Evolutionary conservation across 1,284 basidiomycete species (phyloP).

Genomic region (Cronartium quercuum): DNA sequence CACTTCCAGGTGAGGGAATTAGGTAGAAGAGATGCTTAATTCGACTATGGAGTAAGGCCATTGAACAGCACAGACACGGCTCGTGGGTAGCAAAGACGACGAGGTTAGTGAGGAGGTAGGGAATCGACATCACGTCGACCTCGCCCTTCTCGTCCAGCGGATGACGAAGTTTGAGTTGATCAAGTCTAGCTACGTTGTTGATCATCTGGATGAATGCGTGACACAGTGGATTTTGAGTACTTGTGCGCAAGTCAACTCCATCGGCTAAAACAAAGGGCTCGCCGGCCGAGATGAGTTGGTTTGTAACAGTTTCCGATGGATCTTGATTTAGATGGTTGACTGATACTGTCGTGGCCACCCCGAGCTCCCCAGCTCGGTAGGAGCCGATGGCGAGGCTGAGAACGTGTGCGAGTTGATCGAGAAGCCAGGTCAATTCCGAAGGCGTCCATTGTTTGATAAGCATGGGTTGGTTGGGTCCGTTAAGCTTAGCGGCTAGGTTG

Average conservation of each 20-base stretch:
- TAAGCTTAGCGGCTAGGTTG: background rate
- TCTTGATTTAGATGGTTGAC: background rate
- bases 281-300: background rate
- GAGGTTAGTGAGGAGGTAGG: constrained; percentile 73
- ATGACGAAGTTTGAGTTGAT: constrained; percentile 39
- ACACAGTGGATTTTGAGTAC: constrained; percentile 66
- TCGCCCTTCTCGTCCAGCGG: background rate
- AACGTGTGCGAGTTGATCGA: background rate
- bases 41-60: constrained; percentile 84
- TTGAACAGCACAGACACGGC: constrained; percentile 90
- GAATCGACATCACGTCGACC: constrained; percentile 39
- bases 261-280: constrained; percentile 47
- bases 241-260: constrained; percentile 64
- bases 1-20: constrained; percentile 60
- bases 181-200: constrained; percentile 53
- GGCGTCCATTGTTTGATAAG: constrained; percentile 3
- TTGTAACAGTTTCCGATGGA: background rate
- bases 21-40: constrained; percentile 76
- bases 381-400: background rate
- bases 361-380: background rate
- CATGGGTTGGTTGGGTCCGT: constrained; percentile 2
- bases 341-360: background rate
- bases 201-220: constrained; percentile 75
- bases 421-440: background rate
- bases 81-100: constrained; percentile 84